These are phyloP conservation scores for Neospermospora avenae DNA, from an alignment of 2,329 filamentous ascomycete species.

Conservation along the genomic window DNA sequence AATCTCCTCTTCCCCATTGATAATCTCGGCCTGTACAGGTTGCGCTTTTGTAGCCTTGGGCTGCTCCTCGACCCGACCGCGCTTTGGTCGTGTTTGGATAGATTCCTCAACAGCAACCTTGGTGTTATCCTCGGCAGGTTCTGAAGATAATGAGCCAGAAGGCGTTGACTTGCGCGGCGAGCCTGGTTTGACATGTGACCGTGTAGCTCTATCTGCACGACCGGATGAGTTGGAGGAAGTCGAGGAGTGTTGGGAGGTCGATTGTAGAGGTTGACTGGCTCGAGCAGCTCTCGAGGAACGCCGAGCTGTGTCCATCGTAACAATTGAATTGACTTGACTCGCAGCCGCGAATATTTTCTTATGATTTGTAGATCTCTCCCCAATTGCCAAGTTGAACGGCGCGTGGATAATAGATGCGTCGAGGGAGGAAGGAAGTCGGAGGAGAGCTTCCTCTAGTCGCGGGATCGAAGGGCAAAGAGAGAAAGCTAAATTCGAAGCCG, in stretches of 20 bases:
- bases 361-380: neutral
- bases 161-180: constrained; percentile 75
- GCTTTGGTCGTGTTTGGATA: constrained; percentile 73
- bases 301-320: constrained; percentile 58
- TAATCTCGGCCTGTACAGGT: constrained; percentile 38
- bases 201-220: constrained; percentile 70
- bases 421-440: neutral
- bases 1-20: constrained; percentile 66
- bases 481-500: constrained; percentile 18
- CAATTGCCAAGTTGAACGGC: constrained; percentile 7
- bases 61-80: constrained; percentile 50
- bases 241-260: constrained; percentile 73
- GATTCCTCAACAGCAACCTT: constrained; percentile 55
- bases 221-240: constrained; percentile 74
- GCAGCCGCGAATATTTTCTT: neutral
- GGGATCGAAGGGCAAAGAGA: constrained; percentile 8
- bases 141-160: constrained; percentile 68
- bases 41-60: constrained; percentile 45
- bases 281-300: constrained; percentile 91
- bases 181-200: constrained; percentile 67
- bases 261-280: constrained; percentile 64
- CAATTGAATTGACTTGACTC: constrained; percentile 11
- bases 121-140: constrained; percentile 59
- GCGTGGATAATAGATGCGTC: constrained; percentile 20
- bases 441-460: constrained; percentile 4